Base-by-base conservation (phyloP, 2,329 filamentous ascomycete genomes). In the Cladophialophora chaetospira region DNA sequence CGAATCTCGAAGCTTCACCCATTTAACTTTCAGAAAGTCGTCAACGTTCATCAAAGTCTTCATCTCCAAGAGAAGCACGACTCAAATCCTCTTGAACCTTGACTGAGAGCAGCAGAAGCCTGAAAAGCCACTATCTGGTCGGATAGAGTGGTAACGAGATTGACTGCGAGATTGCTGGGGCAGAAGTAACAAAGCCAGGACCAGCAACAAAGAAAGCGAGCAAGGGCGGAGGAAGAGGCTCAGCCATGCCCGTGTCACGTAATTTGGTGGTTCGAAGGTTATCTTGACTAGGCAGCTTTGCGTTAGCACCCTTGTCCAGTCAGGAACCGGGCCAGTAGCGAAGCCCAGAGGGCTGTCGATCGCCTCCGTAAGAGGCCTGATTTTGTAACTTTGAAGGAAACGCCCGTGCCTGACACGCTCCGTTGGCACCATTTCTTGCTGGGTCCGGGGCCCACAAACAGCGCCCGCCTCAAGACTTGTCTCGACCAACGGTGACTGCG, bases 101-200 rank as follows among this genome's bases (percentile, higher is more conserved):
- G 21, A 42, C 13, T 11, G n/a, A 19, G 29, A 28, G 8, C 29
- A 33, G 23, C 11, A 21, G 33, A 15, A 28, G 17, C 6, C 26
- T 58, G 17, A 46, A 45, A 35, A 55, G 55, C 45, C 55, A 54
- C 47, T 33, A 44, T 38, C 5, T 21, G 40, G 38, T 38, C 26
- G 21, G 26, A 33, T 29, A 23, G 57, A 26, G 35, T 15, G 21
- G 49, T 31, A 49, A 40, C 50, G 58, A 61, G 50, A 61, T 61
- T 61, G 58, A 33, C 25, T 17, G 47, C 31, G 45, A 61, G 53
- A 61, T 61, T 61, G 54, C 49, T 19, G 50, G 53, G 29, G 38
- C 46, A 35, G 42, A 51, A 51, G 48, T 29, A 36, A 28, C 42
- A 42, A 25, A 38, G 38, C 25, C 48, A 51, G 36, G 36, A 38